Conservation (phyloP, 345 rosid species). For the Hibiscus mutabilis region DNA sequence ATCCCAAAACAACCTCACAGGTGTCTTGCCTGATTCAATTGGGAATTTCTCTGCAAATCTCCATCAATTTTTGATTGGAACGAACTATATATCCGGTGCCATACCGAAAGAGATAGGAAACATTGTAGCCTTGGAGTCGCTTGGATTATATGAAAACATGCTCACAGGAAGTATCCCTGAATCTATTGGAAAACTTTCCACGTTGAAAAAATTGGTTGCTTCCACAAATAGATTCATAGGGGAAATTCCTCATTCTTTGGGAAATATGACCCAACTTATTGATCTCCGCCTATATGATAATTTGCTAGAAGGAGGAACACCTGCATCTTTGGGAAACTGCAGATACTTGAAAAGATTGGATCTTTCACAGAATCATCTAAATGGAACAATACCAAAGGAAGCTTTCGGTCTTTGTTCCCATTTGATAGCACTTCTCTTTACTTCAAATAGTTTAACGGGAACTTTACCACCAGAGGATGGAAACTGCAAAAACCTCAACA, state of each 20-base stretch:
- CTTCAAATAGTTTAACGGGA: constrained; percentile 8
- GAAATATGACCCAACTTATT: constrained; percentile 5
- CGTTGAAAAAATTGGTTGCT: neutral
- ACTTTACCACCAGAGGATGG: neutral
- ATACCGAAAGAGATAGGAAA: constrained; percentile 14
- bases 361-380: constrained; percentile 12
- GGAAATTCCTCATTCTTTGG: constrained; percentile 2
- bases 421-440: neutral
- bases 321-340: constrained; percentile 14
- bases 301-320: constrained; percentile 17
- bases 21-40: constrained; percentile 9
- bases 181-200: constrained; percentile 6
- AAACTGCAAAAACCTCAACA: neutral
- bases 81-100: constrained; percentile 15
- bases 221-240: constrained; percentile 3
- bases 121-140: constrained; percentile 3
- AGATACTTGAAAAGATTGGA: neutral
- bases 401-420: neutral
- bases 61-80: too few relatives aligned
- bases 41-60: constrained; percentile 13
- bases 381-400: constrained; percentile 6
- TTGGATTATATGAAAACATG: neutral
- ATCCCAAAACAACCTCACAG: constrained; percentile 8
- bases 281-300: neutral
- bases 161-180: too few relatives aligned